phyloP scores from a whole-genome alignment of 2,329 filamentous ascomycete genomes.

The Macrophomina tecta region DNA sequence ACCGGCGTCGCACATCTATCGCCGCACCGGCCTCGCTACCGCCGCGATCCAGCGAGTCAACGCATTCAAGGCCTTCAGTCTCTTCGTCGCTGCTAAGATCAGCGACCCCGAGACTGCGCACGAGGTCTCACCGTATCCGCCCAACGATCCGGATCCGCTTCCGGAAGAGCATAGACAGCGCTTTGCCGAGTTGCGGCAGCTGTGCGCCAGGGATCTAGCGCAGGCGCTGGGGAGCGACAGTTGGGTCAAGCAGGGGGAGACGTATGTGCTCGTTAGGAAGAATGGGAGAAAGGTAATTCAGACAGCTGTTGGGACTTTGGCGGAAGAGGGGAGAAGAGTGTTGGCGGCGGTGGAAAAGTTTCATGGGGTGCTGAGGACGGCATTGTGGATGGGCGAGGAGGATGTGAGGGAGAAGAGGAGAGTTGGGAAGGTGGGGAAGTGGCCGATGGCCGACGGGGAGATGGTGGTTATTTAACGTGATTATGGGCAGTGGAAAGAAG shows the following conservation, averaged over 20 bases:
- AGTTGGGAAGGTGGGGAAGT: background rate
- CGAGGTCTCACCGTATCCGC: slow-evolving; percentile 28
- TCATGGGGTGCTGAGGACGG: slow-evolving; percentile 28
- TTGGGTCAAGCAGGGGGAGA: slow-evolving; percentile 47
- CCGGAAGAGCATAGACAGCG: slow-evolving; percentile 17
- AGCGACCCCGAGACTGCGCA: slow-evolving; percentile 32
- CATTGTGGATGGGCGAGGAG: slow-evolving; percentile 28
- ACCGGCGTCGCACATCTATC: slow-evolving; percentile 55
- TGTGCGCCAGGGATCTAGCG: slow-evolving; percentile 50
- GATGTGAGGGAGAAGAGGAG: slow-evolving; percentile 2
- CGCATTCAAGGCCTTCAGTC: slow-evolving; percentile 49
- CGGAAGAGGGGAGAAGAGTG: slow-evolving; percentile 39
- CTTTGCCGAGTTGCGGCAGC: slow-evolving; percentile 32
- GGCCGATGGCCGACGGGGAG: slow-evolving; percentile 8
- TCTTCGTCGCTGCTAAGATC: slow-evolving; percentile 41
- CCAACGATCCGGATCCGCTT: slow-evolving; percentile 30
- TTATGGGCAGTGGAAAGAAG: background rate
- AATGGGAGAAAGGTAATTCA: slow-evolving; percentile 31
- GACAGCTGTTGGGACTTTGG: slow-evolving; percentile 34
- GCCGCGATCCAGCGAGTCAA: slow-evolving; percentile 39
- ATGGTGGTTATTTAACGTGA: background rate
- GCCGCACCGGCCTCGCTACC: slow-evolving; percentile 37
- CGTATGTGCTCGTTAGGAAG: slow-evolving; percentile 55
- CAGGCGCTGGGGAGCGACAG: slow-evolving; percentile 49
- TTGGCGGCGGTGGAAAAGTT: slow-evolving; percentile 34